Base-by-base conservation (phyloP, 768 basidiomycete species). In the Pisolithus microcarpus region DNA sequence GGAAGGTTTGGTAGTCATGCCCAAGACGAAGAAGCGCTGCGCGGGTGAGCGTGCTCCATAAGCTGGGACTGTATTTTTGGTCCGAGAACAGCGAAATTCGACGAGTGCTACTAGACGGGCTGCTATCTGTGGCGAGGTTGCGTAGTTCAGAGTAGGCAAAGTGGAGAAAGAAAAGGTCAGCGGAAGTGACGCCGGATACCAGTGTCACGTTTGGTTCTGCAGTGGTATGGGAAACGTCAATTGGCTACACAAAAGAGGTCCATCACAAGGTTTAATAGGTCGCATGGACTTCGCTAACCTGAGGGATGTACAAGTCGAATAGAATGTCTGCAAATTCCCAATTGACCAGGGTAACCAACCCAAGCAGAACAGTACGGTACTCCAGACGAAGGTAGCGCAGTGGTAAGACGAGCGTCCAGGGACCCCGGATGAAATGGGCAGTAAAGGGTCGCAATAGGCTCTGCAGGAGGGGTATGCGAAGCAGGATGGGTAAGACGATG, bases 141-240 rank as follows among this genome's bases (percentile, higher is more conserved):
- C 65, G 65, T 38, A 91, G 72, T 54, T 90, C 87, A 0, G 75
- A 67, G 57, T 81, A 87, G 0, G 87, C 86, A 54, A 84, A 79
- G 61, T 83, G 77, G 38, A 77, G 76, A 65, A 80, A 84, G 24
- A 74, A 61, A 21, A 53, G 52, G 48, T 81, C 75, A 4, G 65
- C 54, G 16, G 82, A 84, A 1, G 80, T 75, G 39, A 80, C 70
- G 9, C 87, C 89, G 5, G 85, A 82, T 9, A 87, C 69, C 6
- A 87, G 68, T 4, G 75, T 79, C 4, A 75, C 68, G 37, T 77
- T 72, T 2, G 81, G 75, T 46, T 86, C 79, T 1, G 77, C 62
- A 2, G 80, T 73, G 7, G 65, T 53, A 10, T 65, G 57, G 0
- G 77, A 70, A 0, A 82, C 71, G 2, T 68, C 58, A 21, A 81